phyloP scores from a whole-genome alignment of 2,329 filamentous ascomycete genomes.

The Aspergillus aculeatus region DNA sequence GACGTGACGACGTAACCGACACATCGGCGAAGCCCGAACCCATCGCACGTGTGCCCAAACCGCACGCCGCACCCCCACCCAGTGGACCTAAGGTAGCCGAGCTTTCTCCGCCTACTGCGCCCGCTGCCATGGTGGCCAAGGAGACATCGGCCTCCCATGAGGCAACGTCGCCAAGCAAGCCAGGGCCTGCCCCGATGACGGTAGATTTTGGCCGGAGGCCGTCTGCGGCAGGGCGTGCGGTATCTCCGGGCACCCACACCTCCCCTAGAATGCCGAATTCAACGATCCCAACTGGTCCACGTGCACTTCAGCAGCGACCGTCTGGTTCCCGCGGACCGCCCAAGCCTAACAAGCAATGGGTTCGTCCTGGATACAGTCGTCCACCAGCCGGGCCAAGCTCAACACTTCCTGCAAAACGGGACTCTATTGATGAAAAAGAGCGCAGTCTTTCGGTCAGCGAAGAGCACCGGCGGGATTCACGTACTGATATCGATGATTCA shows the following conservation, averaged over 20 bases:
- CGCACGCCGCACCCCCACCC: constrained; percentile 15
- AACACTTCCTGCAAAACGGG: constrained; percentile 28
- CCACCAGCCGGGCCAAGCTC: constrained; percentile 21
- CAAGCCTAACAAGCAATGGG: constrained; percentile 42
- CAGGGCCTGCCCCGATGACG: constrained; percentile 23
- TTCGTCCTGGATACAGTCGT: constrained; percentile 36
- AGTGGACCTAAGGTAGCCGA: constrained; percentile 27
- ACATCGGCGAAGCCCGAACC: constrained; percentile 25
- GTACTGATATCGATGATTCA: constrained; percentile 15
- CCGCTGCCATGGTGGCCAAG: constrained; percentile 34
- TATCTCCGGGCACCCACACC: constrained; percentile 35
- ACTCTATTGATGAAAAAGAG: constrained; percentile 32
- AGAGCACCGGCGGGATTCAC: constrained; percentile 18
- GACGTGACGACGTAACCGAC: constrained; percentile 25
- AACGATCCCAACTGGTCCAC: constrained; percentile 43
- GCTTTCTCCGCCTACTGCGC: constrained; percentile 37
- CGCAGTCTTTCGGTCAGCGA: constrained; percentile 19
- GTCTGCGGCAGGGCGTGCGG: constrained; percentile 25
- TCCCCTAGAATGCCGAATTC: constrained; percentile 39
- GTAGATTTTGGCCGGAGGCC: constrained; percentile 27
- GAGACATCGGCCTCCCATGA: constrained; percentile 25
- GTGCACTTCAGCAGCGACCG: constrained; percentile 39
- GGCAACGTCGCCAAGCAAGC: constrained; percentile 18
- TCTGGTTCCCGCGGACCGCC: constrained; percentile 30
- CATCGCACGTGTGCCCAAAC: constrained; percentile 25